Evolutionary conservation across 129 eudicot genomes (phyloP).

Genomic region (Flaveria bidentis): DNA sequence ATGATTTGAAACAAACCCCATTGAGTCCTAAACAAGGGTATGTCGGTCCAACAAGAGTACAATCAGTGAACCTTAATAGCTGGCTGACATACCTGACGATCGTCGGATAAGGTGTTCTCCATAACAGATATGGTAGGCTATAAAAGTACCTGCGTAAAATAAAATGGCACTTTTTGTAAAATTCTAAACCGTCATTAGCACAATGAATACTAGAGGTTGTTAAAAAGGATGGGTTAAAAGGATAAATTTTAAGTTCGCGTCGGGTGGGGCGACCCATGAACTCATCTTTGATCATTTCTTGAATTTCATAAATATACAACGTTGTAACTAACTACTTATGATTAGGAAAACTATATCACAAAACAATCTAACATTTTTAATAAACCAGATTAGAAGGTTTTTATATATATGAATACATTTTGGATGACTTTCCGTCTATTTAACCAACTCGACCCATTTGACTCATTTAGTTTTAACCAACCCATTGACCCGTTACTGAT

Average conservation of each 20-base stretch:
- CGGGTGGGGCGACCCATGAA: background rate
- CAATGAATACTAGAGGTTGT: background rate
- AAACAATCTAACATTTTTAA: too few relatives aligned
- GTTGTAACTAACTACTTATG: too few relatives aligned
- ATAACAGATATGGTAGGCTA: slow-evolving; percentile 78
- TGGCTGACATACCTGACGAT: slow-evolving; percentile 53
- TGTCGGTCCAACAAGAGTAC: background rate
- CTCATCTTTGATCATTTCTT: too few relatives aligned
- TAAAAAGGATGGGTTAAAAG: background rate
- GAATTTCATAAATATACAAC: too few relatives aligned
- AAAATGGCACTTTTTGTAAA: background rate
- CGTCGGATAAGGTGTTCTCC: slow-evolving; percentile 83
- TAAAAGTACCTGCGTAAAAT: slow-evolving; percentile 77
- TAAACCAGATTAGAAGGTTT: too few relatives aligned
- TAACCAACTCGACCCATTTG: background rate
- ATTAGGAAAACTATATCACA: too few relatives aligned
- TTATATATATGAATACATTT: too few relatives aligned
- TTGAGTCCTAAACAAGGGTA: background rate
- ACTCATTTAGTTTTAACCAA: background rate
- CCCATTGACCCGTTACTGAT: background rate
- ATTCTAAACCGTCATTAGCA: background rate
- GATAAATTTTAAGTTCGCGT: background rate
- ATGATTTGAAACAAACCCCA: background rate
- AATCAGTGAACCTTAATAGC: slow-evolving; percentile 3
- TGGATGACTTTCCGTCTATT: too few relatives aligned